phyloP scores from a whole-genome alignment of 176 grass and related monocot genomes.

The Olyra latifolia region DNA sequence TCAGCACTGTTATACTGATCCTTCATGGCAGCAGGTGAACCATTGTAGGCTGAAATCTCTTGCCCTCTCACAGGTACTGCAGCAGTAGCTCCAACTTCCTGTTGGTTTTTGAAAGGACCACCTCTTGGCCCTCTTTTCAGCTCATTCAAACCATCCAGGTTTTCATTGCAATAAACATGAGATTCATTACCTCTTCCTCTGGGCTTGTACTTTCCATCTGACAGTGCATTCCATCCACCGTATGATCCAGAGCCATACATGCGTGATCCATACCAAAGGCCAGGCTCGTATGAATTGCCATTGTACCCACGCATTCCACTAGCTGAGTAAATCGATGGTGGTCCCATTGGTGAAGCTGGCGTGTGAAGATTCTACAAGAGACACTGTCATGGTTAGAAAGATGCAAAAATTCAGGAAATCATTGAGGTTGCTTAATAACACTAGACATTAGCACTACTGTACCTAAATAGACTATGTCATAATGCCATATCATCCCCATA shows the following conservation, averaged over 20 bases:
- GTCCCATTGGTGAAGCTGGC: slow-evolving; percentile 9
- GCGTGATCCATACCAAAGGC: slow-evolving; percentile 59
- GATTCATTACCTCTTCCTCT: slow-evolving; percentile 62
- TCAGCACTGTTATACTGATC: slow-evolving; percentile 69
- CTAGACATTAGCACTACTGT: not conserved
- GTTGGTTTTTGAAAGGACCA: slow-evolving; percentile 53
- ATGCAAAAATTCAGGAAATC: not conserved
- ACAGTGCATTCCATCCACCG: slow-evolving; percentile 54
- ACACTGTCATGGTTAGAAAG: slow-evolving; percentile 5
- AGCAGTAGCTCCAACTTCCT: slow-evolving; percentile 33
- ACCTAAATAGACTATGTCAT: not conserved
- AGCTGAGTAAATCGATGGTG: slow-evolving; percentile 54
- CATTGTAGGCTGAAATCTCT: slow-evolving; percentile 28
- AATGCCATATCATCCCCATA: not conserved
- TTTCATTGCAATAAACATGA: slow-evolving; percentile 60
- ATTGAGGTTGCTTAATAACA: not conserved
- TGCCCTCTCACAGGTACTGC: slow-evolving; percentile 44
- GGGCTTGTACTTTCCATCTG: slow-evolving; percentile 63
- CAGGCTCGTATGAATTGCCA: slow-evolving; percentile 48
- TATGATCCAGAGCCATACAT: slow-evolving; percentile 57
- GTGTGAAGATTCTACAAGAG: slow-evolving; percentile 20
- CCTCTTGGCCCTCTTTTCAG: slow-evolving; percentile 83
- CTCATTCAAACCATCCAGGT: slow-evolving; percentile 71
- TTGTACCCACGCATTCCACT: slow-evolving; percentile 47
- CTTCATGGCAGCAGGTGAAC: slow-evolving; percentile 31